phyloP scores from a whole-genome alignment of 2,329 filamentous ascomycete genomes.

The Pestalotiopsis sp. region DNA sequence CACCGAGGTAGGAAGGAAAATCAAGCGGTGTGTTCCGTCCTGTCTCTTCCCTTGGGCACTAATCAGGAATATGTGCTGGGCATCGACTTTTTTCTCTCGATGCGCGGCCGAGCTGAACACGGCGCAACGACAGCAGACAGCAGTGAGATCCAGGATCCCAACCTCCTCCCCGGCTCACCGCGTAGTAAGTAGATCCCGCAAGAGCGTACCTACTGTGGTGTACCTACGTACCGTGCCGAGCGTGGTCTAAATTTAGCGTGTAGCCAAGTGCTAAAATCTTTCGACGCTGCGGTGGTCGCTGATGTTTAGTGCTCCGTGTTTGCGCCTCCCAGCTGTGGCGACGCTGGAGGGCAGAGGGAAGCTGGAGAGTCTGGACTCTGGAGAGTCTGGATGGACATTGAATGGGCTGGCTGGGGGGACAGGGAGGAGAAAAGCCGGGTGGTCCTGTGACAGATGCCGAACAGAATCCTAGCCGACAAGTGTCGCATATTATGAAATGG shows the following conservation, averaged over 20 bases:
- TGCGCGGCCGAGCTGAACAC: neutral
- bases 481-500: neutral
- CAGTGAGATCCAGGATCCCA: conserved; percentile 9
- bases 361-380: neutral
- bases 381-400: neutral
- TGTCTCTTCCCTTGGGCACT: neutral
- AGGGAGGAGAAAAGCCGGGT: neutral
- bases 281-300: neutral
- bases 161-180: conserved; percentile 12
- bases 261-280: neutral
- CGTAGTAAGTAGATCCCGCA: conserved; percentile 8
- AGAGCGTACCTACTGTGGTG: neutral
- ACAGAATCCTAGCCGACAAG: neutral
- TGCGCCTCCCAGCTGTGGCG: neutral
- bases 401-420: neutral
- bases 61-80: neutral
- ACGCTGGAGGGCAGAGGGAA: neutral
- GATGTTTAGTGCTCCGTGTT: neutral
- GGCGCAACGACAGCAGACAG: neutral
- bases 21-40: conserved; percentile 9
- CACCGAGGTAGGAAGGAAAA: conserved; percentile 6
- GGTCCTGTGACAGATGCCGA: neutral
- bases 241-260: conserved; percentile 11
- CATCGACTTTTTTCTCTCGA: neutral
- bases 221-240: neutral